Conservation (phyloP, 1,284 basidiomycete species). For the Trametes hirsuta region DNA sequence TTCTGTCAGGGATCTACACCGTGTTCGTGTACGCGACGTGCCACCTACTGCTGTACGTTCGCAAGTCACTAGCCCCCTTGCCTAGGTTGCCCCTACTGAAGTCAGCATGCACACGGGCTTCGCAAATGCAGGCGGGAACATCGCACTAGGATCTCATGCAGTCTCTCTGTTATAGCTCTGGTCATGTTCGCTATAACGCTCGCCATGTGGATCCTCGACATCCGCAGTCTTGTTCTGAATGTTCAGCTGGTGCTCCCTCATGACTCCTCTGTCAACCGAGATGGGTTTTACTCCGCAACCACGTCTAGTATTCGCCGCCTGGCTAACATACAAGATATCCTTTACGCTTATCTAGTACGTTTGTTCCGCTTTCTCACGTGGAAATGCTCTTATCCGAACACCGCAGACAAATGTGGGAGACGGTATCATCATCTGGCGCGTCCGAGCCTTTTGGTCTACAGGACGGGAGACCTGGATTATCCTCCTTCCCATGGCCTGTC, state of each 20-base stretch:
- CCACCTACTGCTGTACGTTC: too few relatives aligned
- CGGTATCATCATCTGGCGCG: constrained; percentile 19
- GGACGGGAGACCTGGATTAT: constrained; percentile 12
- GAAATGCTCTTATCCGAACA: not conserved
- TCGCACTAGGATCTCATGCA: constrained; percentile 8
- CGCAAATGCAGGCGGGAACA: not conserved
- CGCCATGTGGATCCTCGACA: constrained; percentile 21
- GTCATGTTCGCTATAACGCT: constrained; percentile 18
- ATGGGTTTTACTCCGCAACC: constrained; percentile 3
- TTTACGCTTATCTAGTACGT: constrained; percentile 20
- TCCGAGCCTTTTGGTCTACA: constrained; percentile 21
- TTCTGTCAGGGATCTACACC: too few relatives aligned
- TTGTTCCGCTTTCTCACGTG: not conserved
- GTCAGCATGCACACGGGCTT: too few relatives aligned
- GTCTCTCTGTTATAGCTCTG: constrained; percentile 9
- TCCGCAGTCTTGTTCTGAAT: constrained; percentile 12
- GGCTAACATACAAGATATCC: constrained; percentile 7
- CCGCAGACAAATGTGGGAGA: constrained; percentile 18
- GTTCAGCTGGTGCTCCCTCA: constrained; percentile 7
- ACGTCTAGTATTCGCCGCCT: not conserved
- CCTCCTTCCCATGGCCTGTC: constrained; percentile 10
- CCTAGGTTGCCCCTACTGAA: too few relatives aligned
- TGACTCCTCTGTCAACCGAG: not conserved
- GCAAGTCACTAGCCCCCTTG: too few relatives aligned
- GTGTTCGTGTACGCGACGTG: too few relatives aligned